Evolutionary conservation across 352 stramenopile genomes (phyloP).

Genomic region (Globisporangium ultimum): DNA sequence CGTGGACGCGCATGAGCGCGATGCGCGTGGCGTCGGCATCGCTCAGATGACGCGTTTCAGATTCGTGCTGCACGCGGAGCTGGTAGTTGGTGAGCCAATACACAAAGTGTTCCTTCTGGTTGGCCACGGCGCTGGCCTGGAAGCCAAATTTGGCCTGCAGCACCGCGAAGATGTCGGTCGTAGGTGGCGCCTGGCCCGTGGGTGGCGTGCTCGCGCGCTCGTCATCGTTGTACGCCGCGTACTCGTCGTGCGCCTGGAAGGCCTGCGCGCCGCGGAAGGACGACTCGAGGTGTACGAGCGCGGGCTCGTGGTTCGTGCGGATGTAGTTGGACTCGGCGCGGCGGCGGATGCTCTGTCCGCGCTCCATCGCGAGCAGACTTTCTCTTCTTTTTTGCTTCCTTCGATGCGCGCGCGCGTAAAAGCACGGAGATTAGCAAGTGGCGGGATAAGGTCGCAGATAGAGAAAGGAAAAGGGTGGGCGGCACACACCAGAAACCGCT

Average conservation of each 20-base stretch:
- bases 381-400: too few species aligned
- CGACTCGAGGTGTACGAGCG: slow-evolving; percentile 64
- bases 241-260: background rate
- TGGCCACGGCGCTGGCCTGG: slow-evolving; percentile 64
- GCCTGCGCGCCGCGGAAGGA: slow-evolving; percentile 40
- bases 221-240: background rate
- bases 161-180: slow-evolving; percentile 62
- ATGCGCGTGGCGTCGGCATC: slow-evolving; percentile 44
- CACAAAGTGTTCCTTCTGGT: slow-evolving; percentile 86
- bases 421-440: background rate
- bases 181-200: slow-evolving; percentile 12
- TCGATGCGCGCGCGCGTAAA: too few species aligned
- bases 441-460: too few species aligned
- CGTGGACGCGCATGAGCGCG: slow-evolving; percentile 58
- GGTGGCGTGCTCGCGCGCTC: slow-evolving; percentile 4
- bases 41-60: slow-evolving; percentile 19
- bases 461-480: background rate
- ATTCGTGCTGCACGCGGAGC: slow-evolving; percentile 52
- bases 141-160: slow-evolving; percentile 84
- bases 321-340: slow-evolving; percentile 76
- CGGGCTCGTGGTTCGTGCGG: slow-evolving; percentile 53
- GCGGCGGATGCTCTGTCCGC: slow-evolving; percentile 17
- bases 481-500: too few species aligned
- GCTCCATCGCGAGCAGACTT: too few species aligned
- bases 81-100: slow-evolving; percentile 87